These are phyloP conservation scores for Pleurotus ostreatus DNA, from an alignment of 768 basidiomycete species.

Conservation along the genomic window DNA sequence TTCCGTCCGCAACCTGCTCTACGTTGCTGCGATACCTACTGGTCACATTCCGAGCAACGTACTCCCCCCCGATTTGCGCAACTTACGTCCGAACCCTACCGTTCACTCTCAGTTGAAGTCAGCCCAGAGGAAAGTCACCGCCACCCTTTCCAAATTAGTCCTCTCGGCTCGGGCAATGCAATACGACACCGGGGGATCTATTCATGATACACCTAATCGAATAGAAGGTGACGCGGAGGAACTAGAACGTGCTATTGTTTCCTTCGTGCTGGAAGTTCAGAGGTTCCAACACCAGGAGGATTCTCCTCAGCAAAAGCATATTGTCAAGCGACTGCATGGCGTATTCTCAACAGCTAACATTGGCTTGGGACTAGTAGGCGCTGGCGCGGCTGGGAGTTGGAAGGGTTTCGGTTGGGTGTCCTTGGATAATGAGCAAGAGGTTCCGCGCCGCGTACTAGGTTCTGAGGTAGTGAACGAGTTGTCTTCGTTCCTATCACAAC, in stretches of 20 bases:
- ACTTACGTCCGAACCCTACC: constrained; percentile 36
- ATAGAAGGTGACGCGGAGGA: constrained; percentile 77
- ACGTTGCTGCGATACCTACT: constrained; percentile 54
- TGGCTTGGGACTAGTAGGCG: constrained; percentile 78
- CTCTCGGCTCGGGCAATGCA: constrained; percentile 88
- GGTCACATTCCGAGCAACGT: constrained; percentile 58
- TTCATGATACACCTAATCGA: constrained; percentile 60
- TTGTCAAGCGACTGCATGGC: constrained; percentile 44
- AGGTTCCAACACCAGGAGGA: constrained; percentile 37
- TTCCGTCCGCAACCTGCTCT: constrained; percentile 78
- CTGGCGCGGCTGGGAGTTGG: constrained; percentile 73
- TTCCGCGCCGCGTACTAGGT: constrained; percentile 44
- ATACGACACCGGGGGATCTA: constrained; percentile 66
- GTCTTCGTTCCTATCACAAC: constrained; percentile 36
- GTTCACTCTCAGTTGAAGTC: constrained; percentile 67
- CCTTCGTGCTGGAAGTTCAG: constrained; percentile 71
- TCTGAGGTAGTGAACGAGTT: constrained; percentile 54
- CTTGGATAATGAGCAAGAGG: constrained; percentile 42
- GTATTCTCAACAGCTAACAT: constrained; percentile 59
- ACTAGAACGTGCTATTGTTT: constrained; percentile 64
- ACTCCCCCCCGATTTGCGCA: constrained; percentile 45
- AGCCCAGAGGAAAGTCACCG: constrained; percentile 81
- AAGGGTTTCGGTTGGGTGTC: constrained; percentile 83
- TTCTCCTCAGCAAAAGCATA: constrained; percentile 32
- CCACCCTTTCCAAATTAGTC: constrained; percentile 85